Evolutionary conservation across 371 early-diverging fungal genomes (phyloP).

Genomic region (Mucor indicus): DNA sequence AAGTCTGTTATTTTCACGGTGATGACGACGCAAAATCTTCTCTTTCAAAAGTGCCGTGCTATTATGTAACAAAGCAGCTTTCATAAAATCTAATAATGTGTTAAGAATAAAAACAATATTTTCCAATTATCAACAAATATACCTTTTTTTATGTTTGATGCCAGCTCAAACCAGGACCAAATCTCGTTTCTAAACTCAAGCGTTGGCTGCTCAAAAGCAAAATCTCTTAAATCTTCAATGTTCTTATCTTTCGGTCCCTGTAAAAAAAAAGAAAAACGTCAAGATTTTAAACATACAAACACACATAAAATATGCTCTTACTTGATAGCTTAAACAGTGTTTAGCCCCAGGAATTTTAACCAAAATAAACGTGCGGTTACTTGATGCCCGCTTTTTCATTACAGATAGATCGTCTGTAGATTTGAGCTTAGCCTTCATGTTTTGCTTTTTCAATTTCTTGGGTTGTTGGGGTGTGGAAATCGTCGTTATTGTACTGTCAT

Average conservation of each 20-base stretch:
- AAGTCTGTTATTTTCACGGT: slow-evolving; percentile 12
- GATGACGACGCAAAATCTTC: slow-evolving; percentile 43
- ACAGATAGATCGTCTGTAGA: slow-evolving; percentile 30
- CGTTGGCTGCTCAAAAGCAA: slow-evolving; percentile 66
- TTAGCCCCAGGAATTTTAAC: slow-evolving; percentile 68
- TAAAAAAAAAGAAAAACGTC: not conserved
- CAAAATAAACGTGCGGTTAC: slow-evolving; percentile 66
- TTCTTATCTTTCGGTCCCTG: slow-evolving; percentile 68
- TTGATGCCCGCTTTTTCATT: slow-evolving; percentile 69
- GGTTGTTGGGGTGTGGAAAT: not conserved
- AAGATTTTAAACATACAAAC: not conserved
- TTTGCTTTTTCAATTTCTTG: slow-evolving; percentile 6
- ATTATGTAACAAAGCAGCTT: slow-evolving; percentile 42
- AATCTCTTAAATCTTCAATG: slow-evolving; percentile 65
- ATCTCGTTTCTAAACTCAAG: slow-evolving; percentile 73
- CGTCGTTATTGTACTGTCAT: not conserved
- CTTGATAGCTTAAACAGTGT: slow-evolving; percentile 70
- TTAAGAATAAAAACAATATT: not conserved
- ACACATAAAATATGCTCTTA: slow-evolving; percentile 23
- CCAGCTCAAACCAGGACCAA: slow-evolving; percentile 71
- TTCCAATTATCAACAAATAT: not conserved
- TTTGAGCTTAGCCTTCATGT: slow-evolving; percentile 2
- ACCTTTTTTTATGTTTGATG: slow-evolving; percentile 62
- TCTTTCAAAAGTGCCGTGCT: slow-evolving; percentile 45
- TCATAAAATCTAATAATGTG: slow-evolving; percentile 34